These are phyloP conservation scores for Alternaria brassicae DNA, from an alignment of 2,329 filamentous ascomycete genomes.

Conservation along the genomic window DNA sequence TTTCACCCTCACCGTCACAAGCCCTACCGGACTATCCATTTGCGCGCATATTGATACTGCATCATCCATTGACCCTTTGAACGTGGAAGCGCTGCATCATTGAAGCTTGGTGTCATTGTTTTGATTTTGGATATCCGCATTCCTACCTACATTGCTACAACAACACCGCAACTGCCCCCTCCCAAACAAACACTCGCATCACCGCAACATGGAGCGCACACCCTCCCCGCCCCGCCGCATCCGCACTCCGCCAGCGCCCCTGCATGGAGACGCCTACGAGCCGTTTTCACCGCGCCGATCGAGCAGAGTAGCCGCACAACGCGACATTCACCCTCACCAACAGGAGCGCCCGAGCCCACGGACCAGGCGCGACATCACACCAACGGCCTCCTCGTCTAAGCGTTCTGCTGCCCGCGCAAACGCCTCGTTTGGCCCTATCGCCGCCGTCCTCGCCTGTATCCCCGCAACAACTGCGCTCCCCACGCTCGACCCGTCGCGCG, in stretches of 20 bases:
- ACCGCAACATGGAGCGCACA: conserved; percentile 56
- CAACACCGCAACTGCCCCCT: conserved; percentile 20
- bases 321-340: conserved; percentile 43
- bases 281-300: conserved; percentile 74
- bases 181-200: conserved; percentile 14
- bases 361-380: conserved; percentile 39
- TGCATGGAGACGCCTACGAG: conserved; percentile 74
- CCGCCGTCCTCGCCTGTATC: conserved; percentile 53
- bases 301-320: conserved; percentile 67
- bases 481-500: conserved; percentile 42
- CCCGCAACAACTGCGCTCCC: conserved; percentile 39
- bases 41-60: conserved; percentile 12
- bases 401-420: conserved; percentile 49
- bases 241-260: conserved; percentile 73
- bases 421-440: conserved; percentile 54
- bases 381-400: conserved; percentile 35
- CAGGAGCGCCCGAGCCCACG: conserved; percentile 35
- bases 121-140: conserved; percentile 31
- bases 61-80: conserved; percentile 12
- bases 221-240: conserved; percentile 67
- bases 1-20: conserved; percentile 24
- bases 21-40: conserved; percentile 11
- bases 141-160: conserved; percentile 23
- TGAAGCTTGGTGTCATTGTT: conserved; percentile 31
- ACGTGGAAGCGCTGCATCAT: conserved; percentile 11